Percentiles rank a stretch among this genome's conserved stretches.
These are phyloP conservation scores for Gentiana straminea DNA, from an alignment of 257 asterid genomes.

Conservation along the genomic window DNA sequence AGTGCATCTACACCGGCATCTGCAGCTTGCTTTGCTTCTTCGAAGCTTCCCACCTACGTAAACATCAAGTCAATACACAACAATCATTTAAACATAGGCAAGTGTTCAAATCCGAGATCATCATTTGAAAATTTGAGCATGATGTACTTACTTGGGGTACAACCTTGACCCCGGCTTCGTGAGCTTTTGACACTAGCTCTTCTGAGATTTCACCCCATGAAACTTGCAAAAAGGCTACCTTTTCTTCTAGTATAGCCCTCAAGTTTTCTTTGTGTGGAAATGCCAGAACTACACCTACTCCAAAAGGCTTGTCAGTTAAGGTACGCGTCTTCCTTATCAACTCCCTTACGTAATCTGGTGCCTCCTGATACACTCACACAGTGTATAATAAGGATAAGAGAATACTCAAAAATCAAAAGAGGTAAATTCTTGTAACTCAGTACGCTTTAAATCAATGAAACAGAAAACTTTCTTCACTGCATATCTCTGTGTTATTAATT, in stretches of 20 bases:
- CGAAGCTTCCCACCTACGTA: slow-evolving; percentile 67
- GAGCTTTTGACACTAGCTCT: slow-evolving; percentile 62
- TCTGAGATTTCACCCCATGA: slow-evolving; percentile 74
- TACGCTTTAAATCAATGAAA: too few species aligned
- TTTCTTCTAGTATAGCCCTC: slow-evolving; percentile 70
- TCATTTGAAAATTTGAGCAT: neutral
- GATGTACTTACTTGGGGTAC: slow-evolving; percentile 65
- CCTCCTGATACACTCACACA: slow-evolving; percentile 45
- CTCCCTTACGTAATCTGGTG: slow-evolving; percentile 53
- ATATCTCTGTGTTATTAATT: too few species aligned
- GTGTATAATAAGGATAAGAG: too few species aligned
- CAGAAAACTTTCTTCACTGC: too few species aligned
- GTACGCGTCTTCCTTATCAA: slow-evolving; percentile 66
- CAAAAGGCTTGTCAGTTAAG: slow-evolving; percentile 81
- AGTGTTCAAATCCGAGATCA: neutral
- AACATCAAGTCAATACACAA: neutral
- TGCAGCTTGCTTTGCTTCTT: slow-evolving; percentile 59
- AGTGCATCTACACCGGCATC: slow-evolving; percentile 74
- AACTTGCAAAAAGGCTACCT: slow-evolving; percentile 74
- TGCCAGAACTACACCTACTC: slow-evolving; percentile 71
- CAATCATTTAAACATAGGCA: neutral
- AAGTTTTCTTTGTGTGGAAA: slow-evolving; percentile 82
- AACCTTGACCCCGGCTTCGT: slow-evolving; percentile 66
- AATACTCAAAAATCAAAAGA: too few species aligned
- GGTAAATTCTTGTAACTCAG: too few species aligned